Evolutionary conservation across 768 basidiomycete genomes (phyloP), one percentile per base, ranked within the genome.

Genomic region (Suillus luteus): DNA sequence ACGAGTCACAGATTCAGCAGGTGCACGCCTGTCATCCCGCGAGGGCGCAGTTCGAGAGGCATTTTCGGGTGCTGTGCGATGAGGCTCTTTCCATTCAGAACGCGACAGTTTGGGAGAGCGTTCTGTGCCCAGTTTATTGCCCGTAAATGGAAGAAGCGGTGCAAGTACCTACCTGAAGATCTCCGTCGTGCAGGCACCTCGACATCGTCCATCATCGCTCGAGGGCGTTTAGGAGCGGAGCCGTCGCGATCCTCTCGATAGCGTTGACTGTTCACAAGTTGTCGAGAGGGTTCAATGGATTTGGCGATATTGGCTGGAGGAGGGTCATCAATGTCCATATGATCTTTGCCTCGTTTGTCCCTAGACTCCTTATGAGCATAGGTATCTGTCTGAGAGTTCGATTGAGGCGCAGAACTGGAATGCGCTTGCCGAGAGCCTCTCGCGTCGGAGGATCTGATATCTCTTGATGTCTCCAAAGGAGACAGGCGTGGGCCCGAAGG

Each of bases 161-260:
- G 17, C 5, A 11, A 41, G 10, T 12, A 27, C 57, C 24, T 58
- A 58, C 57, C 57, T 58, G 38, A 40, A 41, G 57, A 58, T 15
- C 57, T 58, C 40, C 57, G 57, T 41, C 57, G 57, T 41, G 24
- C 10, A 17, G 40, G 6, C 40, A 19, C 11, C 10, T 58, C 71
- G n/a, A 67, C 71, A 27, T 68, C 49, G 10, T 69, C 67, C 7
- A 75, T 61, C 78, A 79, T 79, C 0, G 79, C 79, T 37, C 78
- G 70, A n/a, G 79, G 77, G 54, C 75, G 79, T 31, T 72, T 72
- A 54, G 75, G 71, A 7, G 66, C 69, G 0, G 70, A 62, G 12
- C 65, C 79, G n/a, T 71, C 76, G 1, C 69, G 72, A 11, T 66
- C 35, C 37, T 63, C 62, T 9, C 59, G 31, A 63, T 43, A 38